Conservation (phyloP, 2,329 filamentous ascomycete species). For the Hypoxylon sp. region DNA sequence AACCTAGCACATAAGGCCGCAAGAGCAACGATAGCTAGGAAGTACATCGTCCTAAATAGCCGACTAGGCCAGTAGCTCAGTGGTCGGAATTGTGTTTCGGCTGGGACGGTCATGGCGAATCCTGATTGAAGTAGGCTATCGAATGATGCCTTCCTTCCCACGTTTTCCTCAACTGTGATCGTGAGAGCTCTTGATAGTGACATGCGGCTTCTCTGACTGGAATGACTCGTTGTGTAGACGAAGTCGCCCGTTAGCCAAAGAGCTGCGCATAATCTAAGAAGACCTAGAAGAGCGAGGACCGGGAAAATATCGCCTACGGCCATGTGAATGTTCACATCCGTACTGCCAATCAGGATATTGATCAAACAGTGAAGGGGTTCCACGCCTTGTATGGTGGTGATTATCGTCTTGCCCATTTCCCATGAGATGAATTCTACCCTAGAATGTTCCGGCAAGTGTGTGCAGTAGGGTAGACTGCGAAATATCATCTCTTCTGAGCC, state of each 20-base stretch:
- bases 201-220: background rate
- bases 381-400: conserved; percentile 35
- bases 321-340: conserved; percentile 12
- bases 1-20: conserved; percentile 3
- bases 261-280: conserved; percentile 42
- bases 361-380: conserved; percentile 19
- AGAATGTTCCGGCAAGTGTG: conserved; percentile 35
- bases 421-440: conserved; percentile 29
- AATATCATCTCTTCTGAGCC: conserved; percentile 52
- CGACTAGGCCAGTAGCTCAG: conserved; percentile 21
- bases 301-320: conserved; percentile 40
- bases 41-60: conserved; percentile 1
- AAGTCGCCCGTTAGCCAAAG: conserved; percentile 46
- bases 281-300: conserved; percentile 40
- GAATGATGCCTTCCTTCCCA: conserved; percentile 7
- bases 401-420: conserved; percentile 38
- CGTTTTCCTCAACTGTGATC: background rate
- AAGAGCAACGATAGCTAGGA: background rate
- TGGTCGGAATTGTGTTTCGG: conserved; percentile 2
- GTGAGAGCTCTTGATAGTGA: background rate
- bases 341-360: conserved; percentile 10
- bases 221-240: conserved; percentile 6
- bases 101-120: background rate
- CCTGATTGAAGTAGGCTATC: conserved; percentile 25
- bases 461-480: conserved; percentile 34